Percentiles rank a stretch among this genome's conserved stretches.
Evolutionary conservation across 2,329 filamentous ascomycete genomes (phyloP).

Genomic region (Fusarium brachygibbosum): DNA sequence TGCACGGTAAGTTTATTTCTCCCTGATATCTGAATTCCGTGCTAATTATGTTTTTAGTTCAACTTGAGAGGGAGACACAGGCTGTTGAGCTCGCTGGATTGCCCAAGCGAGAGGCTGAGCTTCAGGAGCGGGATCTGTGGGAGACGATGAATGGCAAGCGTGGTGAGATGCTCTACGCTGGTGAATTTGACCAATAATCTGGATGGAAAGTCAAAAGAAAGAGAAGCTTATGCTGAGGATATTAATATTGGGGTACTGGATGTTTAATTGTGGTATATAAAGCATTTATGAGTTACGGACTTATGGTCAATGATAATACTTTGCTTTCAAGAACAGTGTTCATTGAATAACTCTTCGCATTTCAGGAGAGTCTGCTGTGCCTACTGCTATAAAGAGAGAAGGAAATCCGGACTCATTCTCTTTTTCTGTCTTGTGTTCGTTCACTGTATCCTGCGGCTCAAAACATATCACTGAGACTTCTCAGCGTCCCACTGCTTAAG

Average conservation of each 20-base stretch:
- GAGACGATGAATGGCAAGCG: constrained; percentile 59
- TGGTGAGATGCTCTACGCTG: constrained; percentile 61
- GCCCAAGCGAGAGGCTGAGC: constrained; percentile 49
- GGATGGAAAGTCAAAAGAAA: not conserved
- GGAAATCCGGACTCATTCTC: not conserved
- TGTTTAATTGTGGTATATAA: constrained; percentile 50
- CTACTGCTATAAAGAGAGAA: not conserved
- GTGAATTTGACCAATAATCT: constrained; percentile 54
- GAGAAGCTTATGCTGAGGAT: not conserved
- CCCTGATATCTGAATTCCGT: too few relatives aligned
- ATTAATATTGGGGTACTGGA: not conserved
- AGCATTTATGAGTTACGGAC: constrained; percentile 17
- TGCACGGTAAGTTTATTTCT: constrained; percentile 63
- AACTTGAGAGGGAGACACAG: constrained; percentile 59
- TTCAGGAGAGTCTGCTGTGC: too few relatives aligned
- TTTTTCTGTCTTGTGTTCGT: not conserved
- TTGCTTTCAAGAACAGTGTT: not conserved
- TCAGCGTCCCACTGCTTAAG: constrained; percentile 41
- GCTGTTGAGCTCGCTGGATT: constrained; percentile 52
- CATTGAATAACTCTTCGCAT: too few relatives aligned
- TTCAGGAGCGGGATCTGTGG: constrained; percentile 61
- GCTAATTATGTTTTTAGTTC: constrained; percentile 49
- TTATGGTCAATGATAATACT: constrained; percentile 1
- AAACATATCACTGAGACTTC: not conserved
- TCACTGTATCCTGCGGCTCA: too few relatives aligned